Base-by-base conservation (phyloP, 768 basidiomycete species). In the Chalciporus chontae region DNA sequence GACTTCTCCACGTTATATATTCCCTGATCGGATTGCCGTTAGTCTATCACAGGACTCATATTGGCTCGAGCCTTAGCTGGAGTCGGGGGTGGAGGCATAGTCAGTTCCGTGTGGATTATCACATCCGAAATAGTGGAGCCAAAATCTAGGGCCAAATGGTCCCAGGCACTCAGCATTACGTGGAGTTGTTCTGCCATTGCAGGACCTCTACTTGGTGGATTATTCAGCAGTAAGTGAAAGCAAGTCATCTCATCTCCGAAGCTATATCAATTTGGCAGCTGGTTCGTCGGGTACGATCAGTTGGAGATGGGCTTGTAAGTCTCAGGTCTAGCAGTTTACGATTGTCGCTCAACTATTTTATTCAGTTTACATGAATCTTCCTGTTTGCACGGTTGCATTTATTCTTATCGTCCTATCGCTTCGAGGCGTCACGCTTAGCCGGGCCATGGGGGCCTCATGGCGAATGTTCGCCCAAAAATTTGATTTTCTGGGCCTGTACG, bases 291-390 rank as follows among this genome's bases (percentile, higher is more conserved):
- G 44, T 24, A 40, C 44, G 29, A 57, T 85, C 47, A 81, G 73
- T 59, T 93, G 90, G 90, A 76, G 90, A 77, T 92, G 87, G 84
- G 86, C 81, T 45, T 93, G 90, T 92, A 69, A 71, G 90, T 76
- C 23, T 15, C 47, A 40, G n/a, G 17, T 24, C 17, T 23, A 15
- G 51, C 18, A 18, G 11, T 50, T 10, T 37, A 54, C 17, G 53
- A 47, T 53, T 42, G n/a, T 47, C 49, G 43, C 55, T 54, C 50
- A 61, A 59, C 50, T 43, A 46, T 43, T 43, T 44, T 39, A 47
- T 13, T 32, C 40, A 66, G 90, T 93, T 66, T 91, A 83, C 64
- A 75, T 93, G 65, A 93, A 92, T 69, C 73, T 92, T 41, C 90
- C 90, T 17, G 71, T 92, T 47, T 87, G 85, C 63, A 62, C 79